A percentile compares a stretch with the other conserved stretches of the same genome.
Conservation (phyloP, 352 stramenopile species). For the Labyrinthula sp. region DNA sequence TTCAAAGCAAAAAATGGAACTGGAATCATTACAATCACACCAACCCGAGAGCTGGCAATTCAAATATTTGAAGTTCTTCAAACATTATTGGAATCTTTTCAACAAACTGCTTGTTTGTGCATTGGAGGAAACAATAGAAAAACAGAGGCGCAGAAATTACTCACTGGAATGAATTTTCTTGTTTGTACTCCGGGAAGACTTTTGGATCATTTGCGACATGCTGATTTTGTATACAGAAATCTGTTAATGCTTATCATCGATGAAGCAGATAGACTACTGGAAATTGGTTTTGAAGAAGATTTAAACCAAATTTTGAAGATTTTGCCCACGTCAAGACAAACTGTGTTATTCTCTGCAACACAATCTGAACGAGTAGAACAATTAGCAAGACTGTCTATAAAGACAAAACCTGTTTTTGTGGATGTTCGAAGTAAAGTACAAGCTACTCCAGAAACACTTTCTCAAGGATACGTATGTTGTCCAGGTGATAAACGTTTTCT, state of each 20-base stretch:
- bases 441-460: slow-evolving; percentile 70
- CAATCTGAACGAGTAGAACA: slow-evolving; percentile 13
- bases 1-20: background rate
- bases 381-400: slow-evolving; percentile 33
- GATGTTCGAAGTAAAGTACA: slow-evolving; percentile 68
- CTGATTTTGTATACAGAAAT: slow-evolving; percentile 40
- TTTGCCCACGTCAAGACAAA: slow-evolving; percentile 88
- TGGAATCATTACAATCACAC: slow-evolving; percentile 13
- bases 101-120: slow-evolving; percentile 70
- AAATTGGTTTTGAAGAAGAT: slow-evolving; percentile 30
- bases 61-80: slow-evolving; percentile 23
- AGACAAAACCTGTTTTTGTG: slow-evolving; percentile 85
- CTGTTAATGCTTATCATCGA: slow-evolving; percentile 29
- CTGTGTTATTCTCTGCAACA: slow-evolving; percentile 45
- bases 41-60: slow-evolving; percentile 23
- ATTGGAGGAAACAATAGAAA: slow-evolving; percentile 62
- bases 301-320: slow-evolving; percentile 54
- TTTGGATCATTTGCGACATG: slow-evolving; percentile 50
- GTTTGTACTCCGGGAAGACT: slow-evolving; percentile 74
- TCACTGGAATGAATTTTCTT: slow-evolving; percentile 86
- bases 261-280: slow-evolving; percentile 30
- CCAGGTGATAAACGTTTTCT: slow-evolving; percentile 49
- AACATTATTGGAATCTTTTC: slow-evolving; percentile 39
- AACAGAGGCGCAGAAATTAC: slow-evolving; percentile 55
- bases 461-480: slow-evolving; percentile 88